These are phyloP conservation scores for Cladobotryum protrusum DNA, from an alignment of 2,329 filamentous ascomycete species.

Conservation along the genomic window DNA sequence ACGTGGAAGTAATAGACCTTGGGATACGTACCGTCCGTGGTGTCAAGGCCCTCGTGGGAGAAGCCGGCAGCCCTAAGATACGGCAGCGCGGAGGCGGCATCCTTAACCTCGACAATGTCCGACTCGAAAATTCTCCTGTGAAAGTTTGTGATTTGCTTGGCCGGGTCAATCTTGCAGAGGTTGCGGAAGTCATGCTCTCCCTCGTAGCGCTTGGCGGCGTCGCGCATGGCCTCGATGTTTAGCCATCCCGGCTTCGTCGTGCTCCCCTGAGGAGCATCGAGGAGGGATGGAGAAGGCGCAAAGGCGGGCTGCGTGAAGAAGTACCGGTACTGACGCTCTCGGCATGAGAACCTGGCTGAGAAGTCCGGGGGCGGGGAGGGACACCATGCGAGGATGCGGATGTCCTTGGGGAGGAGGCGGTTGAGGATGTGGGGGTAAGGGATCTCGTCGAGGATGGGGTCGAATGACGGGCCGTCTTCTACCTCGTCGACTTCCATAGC, in stretches of 20 bases:
- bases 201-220: constrained; percentile 72
- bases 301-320: constrained; percentile 96
- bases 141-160: constrained; percentile 85
- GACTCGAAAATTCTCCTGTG: constrained; percentile 71
- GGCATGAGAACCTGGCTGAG: constrained; percentile 86
- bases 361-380: constrained; percentile 73
- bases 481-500: constrained; percentile 13
- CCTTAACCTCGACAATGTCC: constrained; percentile 65
- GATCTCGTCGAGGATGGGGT: constrained; percentile 74
- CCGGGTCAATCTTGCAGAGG: constrained; percentile 87
- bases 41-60: constrained; percentile 20
- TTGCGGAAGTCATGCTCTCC: constrained; percentile 93
- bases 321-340: constrained; percentile 87
- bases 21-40: constrained; percentile 28
- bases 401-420: constrained; percentile 79
- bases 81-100: constrained; percentile 46
- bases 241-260: constrained; percentile 64
- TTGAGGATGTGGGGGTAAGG: constrained; percentile 81
- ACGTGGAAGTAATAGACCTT: constrained; percentile 86
- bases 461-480: constrained; percentile 33
- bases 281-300: constrained; percentile 46
- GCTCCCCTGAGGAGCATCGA: constrained; percentile 11
- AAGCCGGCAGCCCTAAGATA: constrained; percentile 42
- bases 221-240: constrained; percentile 78
- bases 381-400: constrained; percentile 89